These are phyloP conservation scores for Russula sp. DNA, from an alignment of 768 basidiomycete species.

Conservation along the genomic window DNA sequence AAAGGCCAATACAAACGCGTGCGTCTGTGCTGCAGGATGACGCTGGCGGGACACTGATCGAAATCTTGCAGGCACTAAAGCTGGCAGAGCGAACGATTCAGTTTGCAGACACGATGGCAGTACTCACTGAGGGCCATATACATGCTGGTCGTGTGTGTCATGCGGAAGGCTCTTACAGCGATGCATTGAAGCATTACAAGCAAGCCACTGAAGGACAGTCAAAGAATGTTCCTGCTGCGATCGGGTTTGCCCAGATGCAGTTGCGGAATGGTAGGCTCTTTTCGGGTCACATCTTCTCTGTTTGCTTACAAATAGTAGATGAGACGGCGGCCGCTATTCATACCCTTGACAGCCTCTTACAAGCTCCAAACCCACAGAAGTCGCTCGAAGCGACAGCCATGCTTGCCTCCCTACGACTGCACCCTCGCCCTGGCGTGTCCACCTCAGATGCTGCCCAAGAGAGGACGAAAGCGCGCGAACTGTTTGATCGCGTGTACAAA, in stretches of 20 bases:
- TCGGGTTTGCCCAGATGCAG: slow-evolving; percentile 86
- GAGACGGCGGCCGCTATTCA: slow-evolving; percentile 84
- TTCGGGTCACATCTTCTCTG: not conserved
- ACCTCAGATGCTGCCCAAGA: slow-evolving; percentile 70
- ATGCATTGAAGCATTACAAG: slow-evolving; percentile 70
- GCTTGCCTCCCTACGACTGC: slow-evolving; percentile 84
- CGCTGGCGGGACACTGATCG: not conserved
- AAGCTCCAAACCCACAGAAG: slow-evolving; percentile 58
- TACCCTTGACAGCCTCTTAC: slow-evolving; percentile 73
- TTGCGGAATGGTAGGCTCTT: slow-evolving; percentile 66
- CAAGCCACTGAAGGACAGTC: slow-evolving; percentile 64
- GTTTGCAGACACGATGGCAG: slow-evolving; percentile 82
- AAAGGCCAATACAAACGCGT: slow-evolving; percentile 66
- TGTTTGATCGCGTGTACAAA: slow-evolving; percentile 74
- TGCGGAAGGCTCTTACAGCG: slow-evolving; percentile 57
- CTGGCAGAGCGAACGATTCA: slow-evolving; percentile 92
- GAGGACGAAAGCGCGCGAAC: slow-evolving; percentile 67
- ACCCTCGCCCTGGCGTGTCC: slow-evolving; percentile 76
- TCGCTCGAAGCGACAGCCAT: slow-evolving; percentile 84
- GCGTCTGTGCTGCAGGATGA: slow-evolving; percentile 26
- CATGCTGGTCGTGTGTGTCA: slow-evolving; percentile 80
- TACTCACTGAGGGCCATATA: slow-evolving; percentile 84
- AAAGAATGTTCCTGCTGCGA: slow-evolving; percentile 72
- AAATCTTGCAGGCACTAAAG: slow-evolving; percentile 66
- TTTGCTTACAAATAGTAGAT: slow-evolving; percentile 43